Conservation (phyloP, 352 stramenopile genomes). For the Phytophthora multivora region DNA sequence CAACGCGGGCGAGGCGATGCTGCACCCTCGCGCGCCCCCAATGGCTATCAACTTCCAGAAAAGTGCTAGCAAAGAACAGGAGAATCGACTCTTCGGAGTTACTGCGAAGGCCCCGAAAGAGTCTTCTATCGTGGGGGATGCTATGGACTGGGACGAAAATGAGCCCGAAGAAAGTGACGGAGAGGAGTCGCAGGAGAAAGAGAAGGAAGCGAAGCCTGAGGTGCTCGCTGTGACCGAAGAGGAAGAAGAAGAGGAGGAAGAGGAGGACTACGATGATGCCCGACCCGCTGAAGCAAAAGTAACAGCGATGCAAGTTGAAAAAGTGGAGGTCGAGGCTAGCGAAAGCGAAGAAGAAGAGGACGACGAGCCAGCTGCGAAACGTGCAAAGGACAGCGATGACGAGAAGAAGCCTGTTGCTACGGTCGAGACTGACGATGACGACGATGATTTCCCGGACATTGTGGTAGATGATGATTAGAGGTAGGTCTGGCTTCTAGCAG, state of each 20-base stretch:
- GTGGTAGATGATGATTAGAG: constrained; percentile 68
- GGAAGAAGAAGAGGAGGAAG: constrained; percentile 38
- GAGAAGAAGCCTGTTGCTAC: constrained; percentile 29
- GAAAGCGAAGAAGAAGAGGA: constrained; percentile 20
- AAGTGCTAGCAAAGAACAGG: constrained; percentile 23
- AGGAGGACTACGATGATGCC: constrained; percentile 54
- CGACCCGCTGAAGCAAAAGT: constrained; percentile 8
- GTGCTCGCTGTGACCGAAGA: constrained; percentile 18
- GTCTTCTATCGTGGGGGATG: constrained; percentile 26
- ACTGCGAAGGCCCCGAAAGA: constrained; percentile 5
- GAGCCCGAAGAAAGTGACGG: constrained; percentile 35
- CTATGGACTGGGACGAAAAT: constrained; percentile 44
- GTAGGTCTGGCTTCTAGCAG: background rate
- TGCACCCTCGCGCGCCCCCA: constrained; percentile 77
- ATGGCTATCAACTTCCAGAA: constrained; percentile 62
- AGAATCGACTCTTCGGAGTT: background rate
- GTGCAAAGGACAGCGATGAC: constrained; percentile 38
- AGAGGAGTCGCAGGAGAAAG: constrained; percentile 14
- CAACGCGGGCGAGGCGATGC: constrained; percentile 65
- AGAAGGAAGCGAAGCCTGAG: constrained; percentile 7
- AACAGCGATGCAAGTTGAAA: constrained; percentile 21
- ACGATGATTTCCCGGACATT: constrained; percentile 86
- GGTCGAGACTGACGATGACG: constrained; percentile 34
- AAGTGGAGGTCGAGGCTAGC: background rate
- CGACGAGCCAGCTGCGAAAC: constrained; percentile 28